Base-by-base conservation (phyloP, 495 filamentous ascomycete genomes). In the Apodospora peruviana region DNA sequence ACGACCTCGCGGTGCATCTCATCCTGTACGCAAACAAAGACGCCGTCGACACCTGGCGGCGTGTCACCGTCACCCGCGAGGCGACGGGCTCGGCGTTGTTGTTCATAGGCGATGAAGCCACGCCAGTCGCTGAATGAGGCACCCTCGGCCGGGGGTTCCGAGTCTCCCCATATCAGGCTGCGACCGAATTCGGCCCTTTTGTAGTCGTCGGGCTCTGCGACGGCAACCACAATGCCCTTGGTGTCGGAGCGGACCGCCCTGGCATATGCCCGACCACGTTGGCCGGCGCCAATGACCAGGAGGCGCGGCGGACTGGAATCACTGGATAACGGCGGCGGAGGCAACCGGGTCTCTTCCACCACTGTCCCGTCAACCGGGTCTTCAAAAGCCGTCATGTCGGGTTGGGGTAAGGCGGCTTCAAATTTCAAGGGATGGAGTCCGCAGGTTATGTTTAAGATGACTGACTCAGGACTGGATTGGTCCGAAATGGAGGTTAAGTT, bases 21-120 rank as follows among this genome's bases (percentile, higher is more conserved):
- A 64, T 98, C 93, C 19, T 89, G 74, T 1, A 90, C 88, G 61
- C 91, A 95, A 35, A 98, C 78, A 55, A 96, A 89, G 22, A 85
- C 82, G 0, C 85, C 91, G 63, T 95, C 88, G 1, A 96, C 74
- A 2, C 79, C 80, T 8, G 64, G 67, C 1, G 73, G 66, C 0
- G 78, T 72, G 29, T 61, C 44, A 19, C 59, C 48, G 10, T 69
- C 68, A 7, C 72, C 72, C 0, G 60, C 61, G 3, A 60, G 43
- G 22, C 59, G 62, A 14, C 69, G 65, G 32, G 55, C 56, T 0
- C 87, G 75, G 24, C 86, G 78, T 11, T 65, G 57, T 2, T 58
- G 45, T 55, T 91, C 84, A 68, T 81, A 91, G 14, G 61, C 51
- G 4, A 91, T 45, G 64, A 88, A 91, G 2, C 86, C 77, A 8